Base-by-base conservation (phyloP, 140 eudicot genomes). In the Senecio squalidus region DNA sequence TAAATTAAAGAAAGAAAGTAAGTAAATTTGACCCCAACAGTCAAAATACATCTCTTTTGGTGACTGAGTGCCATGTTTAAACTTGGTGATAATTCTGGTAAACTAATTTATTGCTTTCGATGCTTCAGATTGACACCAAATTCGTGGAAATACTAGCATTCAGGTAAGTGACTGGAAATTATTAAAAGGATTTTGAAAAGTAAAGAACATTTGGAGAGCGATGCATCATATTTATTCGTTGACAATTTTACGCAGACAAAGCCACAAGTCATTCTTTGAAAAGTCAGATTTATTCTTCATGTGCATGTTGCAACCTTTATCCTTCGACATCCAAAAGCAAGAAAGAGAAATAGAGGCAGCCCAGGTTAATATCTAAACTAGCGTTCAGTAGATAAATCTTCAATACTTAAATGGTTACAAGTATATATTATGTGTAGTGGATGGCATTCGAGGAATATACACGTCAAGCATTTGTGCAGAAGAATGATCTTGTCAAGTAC, bases 291-390 rank as follows among this genome's bases (percentile, higher is more conserved):
- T 89, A 56, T 89, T 83, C 81, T 89, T 85, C 63, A 74, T 85
- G 69, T 89, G 97, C 77, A 67, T 85, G 95, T 53, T 89, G 78
- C 76, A 89, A 56, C 95, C 97, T 9, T 69, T 85, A 24, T 85
- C 97, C 53, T 65, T 66, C 23, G 69, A 85, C 78, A 85, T 89
- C 68, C 79, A 80, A 72, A 70, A 34, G 52, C 93, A 89, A 75
- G 97, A 85, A 68, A 48, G 76, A 61, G 97, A 89, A 63, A 80
- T 89, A 60, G 93, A 85, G 77, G 93, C 95, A 48, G 97, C 97
- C 46, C 79, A 82, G 95, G 97, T 88, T 62, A 66, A 61, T 17
- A 36, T 17, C 13, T 4, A 11, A 24, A 9, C n/a, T n/a, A n/a
- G n/a, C n/a, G n/a, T n/a, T n/a, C n/a, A n/a, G n/a, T n/a, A n/a